A percentile compares a stretch with the other conserved stretches of the same genome.
phyloP scores from a whole-genome alignment of 371 early-diverging fungal species.

The Nematocida sp. region DNA sequence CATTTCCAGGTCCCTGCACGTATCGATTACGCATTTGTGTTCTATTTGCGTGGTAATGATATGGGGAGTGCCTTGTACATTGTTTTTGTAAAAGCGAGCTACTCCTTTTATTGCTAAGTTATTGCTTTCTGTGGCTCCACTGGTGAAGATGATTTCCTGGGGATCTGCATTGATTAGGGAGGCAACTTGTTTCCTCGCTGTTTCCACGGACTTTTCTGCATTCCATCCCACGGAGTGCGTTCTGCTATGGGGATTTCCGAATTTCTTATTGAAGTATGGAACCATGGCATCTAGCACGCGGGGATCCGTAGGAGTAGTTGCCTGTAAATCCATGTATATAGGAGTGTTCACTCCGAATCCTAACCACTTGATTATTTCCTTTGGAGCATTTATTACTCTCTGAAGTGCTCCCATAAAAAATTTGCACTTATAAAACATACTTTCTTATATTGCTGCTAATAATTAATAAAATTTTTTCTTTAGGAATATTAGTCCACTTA shows the following conservation, averaged over 20 bases:
- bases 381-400: constrained; percentile 14
- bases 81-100: constrained; percentile 72
- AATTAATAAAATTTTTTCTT: background rate
- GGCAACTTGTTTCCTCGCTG: constrained; percentile 81
- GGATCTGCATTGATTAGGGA: constrained; percentile 83
- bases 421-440: background rate
- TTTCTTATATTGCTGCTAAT: background rate
- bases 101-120: constrained; percentile 92
- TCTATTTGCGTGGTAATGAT: constrained; percentile 96
- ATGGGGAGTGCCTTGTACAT: constrained; percentile 77
- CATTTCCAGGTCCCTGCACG: constrained; percentile 88
- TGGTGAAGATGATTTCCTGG: constrained; percentile 94
- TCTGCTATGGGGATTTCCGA: constrained; percentile 95
- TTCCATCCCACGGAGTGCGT: constrained; percentile 98
- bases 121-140: constrained; percentile 97
- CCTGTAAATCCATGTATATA: constrained; percentile 87
- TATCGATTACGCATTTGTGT: constrained; percentile 97
- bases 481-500: constrained; percentile 56
- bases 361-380: constrained; percentile 28
- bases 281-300: constrained; percentile 92
- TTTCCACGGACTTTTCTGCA: constrained; percentile 84
- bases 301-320: constrained; percentile 93
- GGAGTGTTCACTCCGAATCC: constrained; percentile 64
- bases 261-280: constrained; percentile 82
- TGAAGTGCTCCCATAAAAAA: constrained; percentile 41